Percentiles rank a stretch among this genome's conserved stretches.
These are phyloP conservation scores for Collybia nuda DNA, from an alignment of 768 basidiomycete genomes.

Conservation along the genomic window DNA sequence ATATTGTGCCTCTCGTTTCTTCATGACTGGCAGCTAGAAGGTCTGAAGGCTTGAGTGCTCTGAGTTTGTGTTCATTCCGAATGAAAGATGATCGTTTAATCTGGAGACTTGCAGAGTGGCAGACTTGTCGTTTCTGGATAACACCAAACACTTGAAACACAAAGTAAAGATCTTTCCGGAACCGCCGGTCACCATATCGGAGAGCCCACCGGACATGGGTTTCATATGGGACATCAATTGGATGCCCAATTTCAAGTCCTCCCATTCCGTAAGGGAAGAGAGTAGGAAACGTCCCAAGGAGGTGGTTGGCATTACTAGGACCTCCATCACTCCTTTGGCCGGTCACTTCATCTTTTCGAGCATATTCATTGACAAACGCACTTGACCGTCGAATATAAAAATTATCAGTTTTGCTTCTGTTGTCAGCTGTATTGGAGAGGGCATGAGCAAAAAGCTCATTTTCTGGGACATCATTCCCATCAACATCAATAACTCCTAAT, in stretches of 20 bases:
- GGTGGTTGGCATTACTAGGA: neutral
- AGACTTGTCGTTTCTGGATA: conserved; percentile 24
- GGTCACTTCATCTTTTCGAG: neutral
- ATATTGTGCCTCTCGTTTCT: conserved; percentile 18
- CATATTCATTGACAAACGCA: conserved; percentile 10
- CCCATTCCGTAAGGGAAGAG: neutral
- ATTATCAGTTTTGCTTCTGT: conserved; percentile 1
- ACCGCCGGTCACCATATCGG: conserved; percentile 25
- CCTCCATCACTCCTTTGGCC: conserved; percentile 1
- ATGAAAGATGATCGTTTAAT: conserved; percentile 24
- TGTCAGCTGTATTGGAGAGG: neutral
- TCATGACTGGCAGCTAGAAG: conserved; percentile 32
- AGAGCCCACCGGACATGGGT: conserved; percentile 27
- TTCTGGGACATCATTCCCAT: neutral
- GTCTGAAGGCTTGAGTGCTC: conserved; percentile 23
- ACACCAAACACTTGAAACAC: conserved; percentile 29
- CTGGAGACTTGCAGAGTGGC: conserved; percentile 24
- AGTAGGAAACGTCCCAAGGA: neutral
- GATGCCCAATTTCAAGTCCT: neutral
- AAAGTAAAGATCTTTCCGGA: conserved; percentile 25
- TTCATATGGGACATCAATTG: conserved; percentile 21
- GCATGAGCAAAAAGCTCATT: neutral
- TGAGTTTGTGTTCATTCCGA: conserved; percentile 15
- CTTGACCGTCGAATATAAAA: neutral
- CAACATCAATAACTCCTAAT: neutral